Percentiles rank a stretch among this genome's conserved stretches.
These are phyloP conservation scores for Lecanicillium sp. DNA, from an alignment of 2,329 filamentous ascomycete genomes.

Conservation along the genomic window DNA sequence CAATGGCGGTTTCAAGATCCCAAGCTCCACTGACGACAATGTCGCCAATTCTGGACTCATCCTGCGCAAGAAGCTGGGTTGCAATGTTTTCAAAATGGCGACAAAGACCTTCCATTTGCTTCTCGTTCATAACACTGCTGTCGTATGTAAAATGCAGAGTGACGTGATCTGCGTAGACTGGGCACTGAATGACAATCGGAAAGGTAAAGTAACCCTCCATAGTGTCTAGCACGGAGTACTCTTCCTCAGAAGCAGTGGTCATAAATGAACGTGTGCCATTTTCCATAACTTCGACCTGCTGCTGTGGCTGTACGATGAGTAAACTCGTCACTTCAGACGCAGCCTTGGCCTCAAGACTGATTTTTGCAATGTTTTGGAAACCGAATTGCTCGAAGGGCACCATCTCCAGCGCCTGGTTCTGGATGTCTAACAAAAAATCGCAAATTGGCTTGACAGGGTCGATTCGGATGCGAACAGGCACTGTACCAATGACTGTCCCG, in stretches of 20 bases:
- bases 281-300: background rate
- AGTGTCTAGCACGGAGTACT: background rate
- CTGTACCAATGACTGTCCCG: constrained; percentile 1
- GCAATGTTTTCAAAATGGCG: background rate
- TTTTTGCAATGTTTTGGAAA: constrained; percentile 18
- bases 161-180: background rate
- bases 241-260: background rate
- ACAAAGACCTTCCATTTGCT: background rate
- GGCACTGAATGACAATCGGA: constrained; percentile 1
- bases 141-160: background rate
- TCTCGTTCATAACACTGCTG: background rate
- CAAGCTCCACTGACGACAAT: background rate
- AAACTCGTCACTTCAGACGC: constrained; percentile 11
- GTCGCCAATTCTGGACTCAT: background rate
- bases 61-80: background rate
- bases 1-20: background rate
- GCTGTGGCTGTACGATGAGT: constrained; percentile 5
- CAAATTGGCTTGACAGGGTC: background rate
- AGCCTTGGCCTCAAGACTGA: constrained; percentile 10
- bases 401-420: constrained; percentile 12
- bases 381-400: constrained; percentile 18
- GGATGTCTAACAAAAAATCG: constrained; percentile 1
- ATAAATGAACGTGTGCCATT: background rate
- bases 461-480: background rate
- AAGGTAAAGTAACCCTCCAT: constrained; percentile 2